Evolutionary conservation across 148 eudicot species (phyloP).

Genomic region (Euryodendron excelsum): DNA sequence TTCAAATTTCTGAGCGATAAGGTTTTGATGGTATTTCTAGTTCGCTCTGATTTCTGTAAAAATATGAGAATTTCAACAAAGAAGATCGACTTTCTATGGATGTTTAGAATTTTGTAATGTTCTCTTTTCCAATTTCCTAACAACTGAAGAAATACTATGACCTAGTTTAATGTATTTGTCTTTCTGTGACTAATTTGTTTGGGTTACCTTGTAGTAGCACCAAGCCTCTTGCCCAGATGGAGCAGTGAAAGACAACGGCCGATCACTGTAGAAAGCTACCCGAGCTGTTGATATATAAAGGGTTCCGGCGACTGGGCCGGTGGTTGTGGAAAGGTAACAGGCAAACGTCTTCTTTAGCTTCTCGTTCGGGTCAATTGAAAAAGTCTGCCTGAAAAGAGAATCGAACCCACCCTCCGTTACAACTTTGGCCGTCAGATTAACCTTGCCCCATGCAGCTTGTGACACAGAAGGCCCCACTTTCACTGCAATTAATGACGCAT

Average conservation of each 20-base stretch:
- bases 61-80: too few relatives aligned
- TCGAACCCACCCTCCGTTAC: constrained; percentile 74
- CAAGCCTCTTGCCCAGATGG: constrained; percentile 68
- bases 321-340: constrained; percentile 70
- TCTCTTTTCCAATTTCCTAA: too few relatives aligned
- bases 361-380: constrained; percentile 52
- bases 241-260: constrained; percentile 58
- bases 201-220: constrained; percentile 78
- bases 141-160: too few relatives aligned
- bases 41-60: too few relatives aligned
- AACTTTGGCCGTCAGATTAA: constrained; percentile 66
- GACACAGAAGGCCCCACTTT: constrained; percentile 62
- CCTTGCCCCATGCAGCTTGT: constrained; percentile 64
- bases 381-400: constrained; percentile 54
- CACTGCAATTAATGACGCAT: constrained; percentile 47
- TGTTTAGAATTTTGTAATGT: too few relatives aligned
- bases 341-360: constrained; percentile 68
- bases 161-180: not conserved
- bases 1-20: not conserved
- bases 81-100: too few relatives aligned
- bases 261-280: constrained; percentile 73
- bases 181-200: not conserved
- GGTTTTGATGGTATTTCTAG: too few relatives aligned
- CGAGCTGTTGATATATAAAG: constrained; percentile 57
- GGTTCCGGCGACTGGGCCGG: constrained; percentile 83